These are phyloP conservation scores for Detonula confervacea DNA, from an alignment of 352 stramenopile genomes.

Conservation along the genomic window DNA sequence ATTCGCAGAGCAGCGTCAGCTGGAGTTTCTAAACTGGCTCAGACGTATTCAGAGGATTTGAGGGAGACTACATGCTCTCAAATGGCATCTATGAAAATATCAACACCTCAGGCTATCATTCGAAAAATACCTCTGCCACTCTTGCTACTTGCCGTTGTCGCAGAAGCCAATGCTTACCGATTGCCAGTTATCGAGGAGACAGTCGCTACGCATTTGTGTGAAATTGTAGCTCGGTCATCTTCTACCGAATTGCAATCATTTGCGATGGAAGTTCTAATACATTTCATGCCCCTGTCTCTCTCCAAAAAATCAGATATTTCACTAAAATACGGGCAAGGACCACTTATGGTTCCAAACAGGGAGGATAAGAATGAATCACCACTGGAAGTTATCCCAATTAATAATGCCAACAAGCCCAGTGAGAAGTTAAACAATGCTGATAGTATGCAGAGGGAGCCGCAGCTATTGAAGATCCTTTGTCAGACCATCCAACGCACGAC, in stretches of 20 bases:
- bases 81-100: conserved; percentile 58
- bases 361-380: conserved; percentile 31
- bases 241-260: conserved; percentile 64
- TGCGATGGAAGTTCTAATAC: conserved; percentile 76
- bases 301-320: conserved; percentile 40
- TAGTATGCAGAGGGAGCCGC: conserved; percentile 12
- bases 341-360: conserved; percentile 38
- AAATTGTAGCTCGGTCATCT: conserved; percentile 63
- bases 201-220: conserved; percentile 56
- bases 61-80: conserved; percentile 42
- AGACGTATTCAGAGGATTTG: conserved; percentile 64
- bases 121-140: conserved; percentile 69
- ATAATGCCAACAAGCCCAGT: conserved; percentile 16
- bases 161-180: conserved; percentile 78
- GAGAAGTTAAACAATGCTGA: conserved; percentile 19
- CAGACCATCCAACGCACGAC: conserved; percentile 58
- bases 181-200: conserved; percentile 53
- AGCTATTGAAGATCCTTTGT: conserved; percentile 71
- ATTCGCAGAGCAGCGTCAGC: conserved; percentile 28
- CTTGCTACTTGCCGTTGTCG: conserved; percentile 66
- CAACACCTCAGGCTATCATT: conserved; percentile 45
- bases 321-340: conserved; percentile 43
- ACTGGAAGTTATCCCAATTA: conserved; percentile 43
- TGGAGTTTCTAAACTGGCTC: conserved; percentile 31
- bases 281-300: conserved; percentile 60